Evolutionary conservation across 139 green algal genomes (phyloP), one percentile per base, ranked within the genome.

Genomic region (Tetratostichococcus sp.): DNA sequence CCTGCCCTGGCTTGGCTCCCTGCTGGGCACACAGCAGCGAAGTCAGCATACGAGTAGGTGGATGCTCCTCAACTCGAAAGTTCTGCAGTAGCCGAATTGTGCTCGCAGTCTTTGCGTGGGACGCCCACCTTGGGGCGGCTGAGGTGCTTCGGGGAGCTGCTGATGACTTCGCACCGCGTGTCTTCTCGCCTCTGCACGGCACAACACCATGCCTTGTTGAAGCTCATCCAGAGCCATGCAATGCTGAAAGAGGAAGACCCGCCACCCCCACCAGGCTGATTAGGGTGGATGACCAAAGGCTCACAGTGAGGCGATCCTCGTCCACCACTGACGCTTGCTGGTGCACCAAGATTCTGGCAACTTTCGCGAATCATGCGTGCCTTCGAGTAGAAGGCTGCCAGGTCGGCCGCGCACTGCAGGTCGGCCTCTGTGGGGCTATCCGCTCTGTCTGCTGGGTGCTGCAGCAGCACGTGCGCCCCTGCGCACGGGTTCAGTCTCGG

Each of bases 371-470:
- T 79, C 11, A 69, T 74, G 21, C 74, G 66, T 30, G 72, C 82
- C 71, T 86, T 91, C 57, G 79, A 90, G 75, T 89, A 94, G 74
- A 78, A 95, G 0, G 89, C 92, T 19, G 90, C 86, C 43, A 93
- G 70, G 77, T 93, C 81, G 19, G 92, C 90, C 3, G 87, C 85
- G 79, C 85, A 94, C 67, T 86, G 79, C 26, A 94, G 0, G 75
- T 95, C 92, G 0, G 32, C 72, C 1, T 88, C 72, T 0, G 17
- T 50, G n/a, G 30, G 69, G 32, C 23, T 66, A 17, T 68, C 77
- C 43, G 66, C 72, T n/a, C 34, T 21, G 11, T 35, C 59, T 35
- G 65, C 22, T n/a, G 34, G 35, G 5, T 79, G 26, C 1, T 79
- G 72, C 34, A 81, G 43, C 30, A 83, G 28, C 39, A 83, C 58